A percentile compares a stretch with the other conserved stretches of the same genome.
These are phyloP conservation scores for Yamadazyma phyllophila DNA, from an alignment of 805 yeast genomes.

Conservation along the genomic window DNA sequence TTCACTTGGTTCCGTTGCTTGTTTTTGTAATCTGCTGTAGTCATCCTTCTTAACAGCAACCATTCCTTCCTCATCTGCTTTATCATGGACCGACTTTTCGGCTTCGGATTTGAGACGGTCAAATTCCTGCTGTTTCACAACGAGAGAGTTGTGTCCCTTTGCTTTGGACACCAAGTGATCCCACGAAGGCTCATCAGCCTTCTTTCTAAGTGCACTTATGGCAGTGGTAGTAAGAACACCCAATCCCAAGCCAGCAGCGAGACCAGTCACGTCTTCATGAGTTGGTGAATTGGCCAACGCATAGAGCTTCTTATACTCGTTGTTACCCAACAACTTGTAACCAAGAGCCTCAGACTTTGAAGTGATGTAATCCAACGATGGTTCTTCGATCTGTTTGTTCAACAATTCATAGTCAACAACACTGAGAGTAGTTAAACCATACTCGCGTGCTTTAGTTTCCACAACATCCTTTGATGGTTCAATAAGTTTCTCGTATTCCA, in stretches of 20 bases:
- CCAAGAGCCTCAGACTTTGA: slow-evolving; percentile 20
- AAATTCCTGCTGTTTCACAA: neutral
- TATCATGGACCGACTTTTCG: neutral
- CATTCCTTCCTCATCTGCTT: slow-evolving; percentile 16
- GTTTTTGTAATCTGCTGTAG: slow-evolving; percentile 9
- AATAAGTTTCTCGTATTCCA: slow-evolving; percentile 9
- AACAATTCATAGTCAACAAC: slow-evolving; percentile 8
- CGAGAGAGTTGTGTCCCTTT: neutral
- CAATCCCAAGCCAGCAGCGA: slow-evolving; percentile 9
- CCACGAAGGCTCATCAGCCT: slow-evolving; percentile 2
- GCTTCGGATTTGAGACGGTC: slow-evolving; percentile 1
- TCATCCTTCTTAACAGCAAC: slow-evolving; percentile 15
- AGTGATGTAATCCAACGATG: slow-evolving; percentile 22
- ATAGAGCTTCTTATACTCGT: slow-evolving; percentile 5
- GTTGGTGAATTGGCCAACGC: slow-evolving; percentile 11
- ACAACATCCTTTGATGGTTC: slow-evolving; percentile 17
- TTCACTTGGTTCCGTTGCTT: slow-evolving; percentile 4
- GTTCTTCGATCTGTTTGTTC: slow-evolving; percentile 14
- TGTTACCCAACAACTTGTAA: slow-evolving; percentile 9
- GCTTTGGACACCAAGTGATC: slow-evolving; percentile 4
- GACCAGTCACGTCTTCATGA: slow-evolving; percentile 10
- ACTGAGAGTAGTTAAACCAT: slow-evolving; percentile 7
- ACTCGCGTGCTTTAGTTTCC: slow-evolving; percentile 13
- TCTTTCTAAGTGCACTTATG: neutral
- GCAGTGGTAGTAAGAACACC: slow-evolving; percentile 4